Conservation (phyloP, 345 rosid species). For the Arabidopsis suecica region DNA sequence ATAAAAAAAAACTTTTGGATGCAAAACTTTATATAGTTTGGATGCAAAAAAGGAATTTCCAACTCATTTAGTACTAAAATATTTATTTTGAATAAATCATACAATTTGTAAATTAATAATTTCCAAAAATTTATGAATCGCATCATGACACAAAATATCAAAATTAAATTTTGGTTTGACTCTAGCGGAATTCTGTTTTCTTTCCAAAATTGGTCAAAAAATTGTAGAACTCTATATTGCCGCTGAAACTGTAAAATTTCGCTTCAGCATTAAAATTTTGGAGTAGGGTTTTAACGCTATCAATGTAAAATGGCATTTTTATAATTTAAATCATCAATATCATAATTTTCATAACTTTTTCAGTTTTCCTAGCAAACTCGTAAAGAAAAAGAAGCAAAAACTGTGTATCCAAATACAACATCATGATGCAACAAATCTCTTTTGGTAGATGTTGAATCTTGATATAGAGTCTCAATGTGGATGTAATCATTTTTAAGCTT, state of each 20-base stretch:
- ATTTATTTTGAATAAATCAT: background rate
- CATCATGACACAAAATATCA: background rate
- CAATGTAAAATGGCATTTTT: background rate
- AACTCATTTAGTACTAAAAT: background rate
- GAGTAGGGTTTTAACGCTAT: background rate
- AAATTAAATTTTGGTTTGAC: background rate
- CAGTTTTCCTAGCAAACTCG: background rate
- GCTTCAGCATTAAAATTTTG: background rate
- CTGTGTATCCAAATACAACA: background rate
- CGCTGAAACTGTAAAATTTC: background rate
- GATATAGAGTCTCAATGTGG: background rate
- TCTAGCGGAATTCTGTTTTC: background rate
- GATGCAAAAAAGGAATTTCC: background rate
- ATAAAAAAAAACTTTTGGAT: background rate
- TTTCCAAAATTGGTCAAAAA: background rate
- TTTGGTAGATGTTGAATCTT: background rate
- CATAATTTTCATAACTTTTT: background rate
- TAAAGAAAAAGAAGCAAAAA: too few species aligned
- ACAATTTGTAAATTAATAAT: background rate
- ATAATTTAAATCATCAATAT: background rate
- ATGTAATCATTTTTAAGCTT: background rate
- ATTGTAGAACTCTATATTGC: background rate
- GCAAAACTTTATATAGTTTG: background rate
- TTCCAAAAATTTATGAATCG: too few species aligned
- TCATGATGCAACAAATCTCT: background rate